These are phyloP conservation scores for Tilletia caries DNA, from an alignment of 1,284 basidiomycete species.

Conservation along the genomic window DNA sequence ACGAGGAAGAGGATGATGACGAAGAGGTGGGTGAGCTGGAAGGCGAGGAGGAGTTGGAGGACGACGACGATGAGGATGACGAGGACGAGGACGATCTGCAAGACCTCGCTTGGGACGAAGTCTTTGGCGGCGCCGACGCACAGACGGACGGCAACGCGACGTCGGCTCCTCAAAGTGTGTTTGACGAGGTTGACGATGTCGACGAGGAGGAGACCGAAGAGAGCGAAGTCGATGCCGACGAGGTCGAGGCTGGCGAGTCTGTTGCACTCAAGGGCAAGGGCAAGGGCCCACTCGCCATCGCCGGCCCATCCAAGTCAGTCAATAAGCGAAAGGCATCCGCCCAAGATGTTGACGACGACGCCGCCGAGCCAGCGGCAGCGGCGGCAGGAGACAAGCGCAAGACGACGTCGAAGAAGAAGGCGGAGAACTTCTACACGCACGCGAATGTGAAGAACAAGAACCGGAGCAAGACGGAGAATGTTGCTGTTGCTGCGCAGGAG, in stretches of 20 bases:
- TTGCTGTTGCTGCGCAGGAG: conserved; percentile 6
- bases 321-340: conserved; percentile 35
- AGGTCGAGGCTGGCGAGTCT: conserved; percentile 23
- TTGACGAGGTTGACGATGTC: conserved; percentile 44
- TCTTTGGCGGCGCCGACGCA: conserved; percentile 61
- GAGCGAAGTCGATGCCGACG: conserved; percentile 16
- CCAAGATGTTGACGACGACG: conserved; percentile 35
- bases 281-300: conserved; percentile 2
- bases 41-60: conserved; percentile 32
- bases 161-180: conserved; percentile 18
- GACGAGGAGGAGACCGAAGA: conserved; percentile 34
- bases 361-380: conserved; percentile 32
- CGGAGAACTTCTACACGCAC: conserved; percentile 77
- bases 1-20: conserved; percentile 38
- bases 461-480: conserved; percentile 53
- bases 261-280: conserved; percentile 17
- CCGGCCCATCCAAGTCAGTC: conserved; percentile 10
- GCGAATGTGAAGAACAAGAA: conserved; percentile 55
- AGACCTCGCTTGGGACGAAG: conserved; percentile 78
- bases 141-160: conserved; percentile 43
- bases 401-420: conserved; percentile 65
- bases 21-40: conserved; percentile 26
- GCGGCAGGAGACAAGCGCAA: conserved; percentile 32
- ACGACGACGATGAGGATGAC: conserved; percentile 38
- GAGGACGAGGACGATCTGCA: conserved; percentile 53